Evolutionary conservation across 305 asterid genomes (phyloP), one percentile per base, ranked within the genome.

Genomic region (Fraxinus platypoda): DNA sequence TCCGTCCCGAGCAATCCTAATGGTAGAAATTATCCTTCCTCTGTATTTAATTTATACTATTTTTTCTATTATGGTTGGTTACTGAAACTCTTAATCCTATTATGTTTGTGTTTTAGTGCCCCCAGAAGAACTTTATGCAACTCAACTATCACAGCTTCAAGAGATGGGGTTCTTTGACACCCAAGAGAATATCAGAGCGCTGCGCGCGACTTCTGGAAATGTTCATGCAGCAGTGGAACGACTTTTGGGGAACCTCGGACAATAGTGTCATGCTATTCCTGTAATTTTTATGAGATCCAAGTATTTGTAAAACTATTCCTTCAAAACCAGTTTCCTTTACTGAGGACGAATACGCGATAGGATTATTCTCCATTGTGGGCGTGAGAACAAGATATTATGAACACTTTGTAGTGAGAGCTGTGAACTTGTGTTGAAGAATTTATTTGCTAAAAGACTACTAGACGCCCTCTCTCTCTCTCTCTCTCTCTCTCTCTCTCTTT

Each of bases 171-270:
- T 88, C 54, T 88, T 84, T 30, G 91, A 90, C 83, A 87, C 93
- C 9, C 89, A 88, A 81, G 93, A 91, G 80, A 88, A 90, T 52
- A 90, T 91, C 78, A 86, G 91, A 85, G 94, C 94, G 0, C 89
- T 90, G 59, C 85, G 86, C 11, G 95, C 95, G 17, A 86, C 93
- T 21, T 75, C 90, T 1, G 95, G 95, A 74, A 90, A 91, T 77
- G 91, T 91, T 54, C 91, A 91, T 78, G 95, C 92, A 7, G 95
- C 95, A 2, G 93, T 91, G 6, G 92, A 91, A 75, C 88, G 92
- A 12, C 92, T 91, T 78, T 43, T 91, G 87, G 92, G 90, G 34
- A 86, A 86, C 80, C 82, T 82, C 8, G 88, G 88, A 70, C 85
- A 74, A 66, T 87, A 87, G 83, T 82, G 30, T 77, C 12, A n/a